Conservation (phyloP, 345 rosid species). For the Linum trigynum region DNA sequence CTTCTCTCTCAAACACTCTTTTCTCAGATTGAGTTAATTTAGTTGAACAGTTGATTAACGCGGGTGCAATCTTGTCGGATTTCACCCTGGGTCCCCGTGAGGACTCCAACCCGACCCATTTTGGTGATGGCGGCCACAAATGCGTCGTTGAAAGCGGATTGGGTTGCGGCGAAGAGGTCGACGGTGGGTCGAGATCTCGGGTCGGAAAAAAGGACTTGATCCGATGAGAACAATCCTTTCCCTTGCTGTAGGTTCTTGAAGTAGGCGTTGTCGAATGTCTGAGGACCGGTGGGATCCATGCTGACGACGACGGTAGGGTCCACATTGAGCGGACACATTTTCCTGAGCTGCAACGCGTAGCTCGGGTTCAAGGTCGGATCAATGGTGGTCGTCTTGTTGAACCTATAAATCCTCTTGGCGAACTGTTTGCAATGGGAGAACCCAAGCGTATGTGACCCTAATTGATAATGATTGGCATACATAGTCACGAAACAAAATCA, state of each 20-base stretch:
- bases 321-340: slow-evolving; percentile 55
- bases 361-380: slow-evolving; percentile 52
- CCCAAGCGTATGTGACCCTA: slow-evolving; percentile 74
- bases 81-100: slow-evolving; percentile 60
- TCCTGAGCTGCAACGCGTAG: slow-evolving; percentile 49
- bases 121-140: slow-evolving; percentile 57
- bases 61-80: slow-evolving; percentile 56
- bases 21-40: no score
- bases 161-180: slow-evolving; percentile 41
- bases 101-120: slow-evolving; percentile 67
- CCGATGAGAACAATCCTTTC: slow-evolving; percentile 61
- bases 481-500: no score
- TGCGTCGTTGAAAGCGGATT: slow-evolving; percentile 48
- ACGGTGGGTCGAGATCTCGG: slow-evolving; percentile 51
- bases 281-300: slow-evolving; percentile 75
- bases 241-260: slow-evolving; percentile 66
- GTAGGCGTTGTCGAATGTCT: slow-evolving; percentile 63
- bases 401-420: slow-evolving; percentile 52
- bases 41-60: slow-evolving; percentile 23
- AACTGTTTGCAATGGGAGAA: slow-evolving; percentile 68
- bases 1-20: no score
- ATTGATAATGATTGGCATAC: no score
- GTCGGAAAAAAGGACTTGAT: slow-evolving; percentile 58
- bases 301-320: slow-evolving; percentile 64
- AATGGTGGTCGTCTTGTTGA: slow-evolving; percentile 37